Percentiles rank a stretch among this genome's conserved stretches.
These are phyloP conservation scores for Carex littledalei DNA, from an alignment of 176 grass and related monocot genomes.

Conservation along the genomic window DNA sequence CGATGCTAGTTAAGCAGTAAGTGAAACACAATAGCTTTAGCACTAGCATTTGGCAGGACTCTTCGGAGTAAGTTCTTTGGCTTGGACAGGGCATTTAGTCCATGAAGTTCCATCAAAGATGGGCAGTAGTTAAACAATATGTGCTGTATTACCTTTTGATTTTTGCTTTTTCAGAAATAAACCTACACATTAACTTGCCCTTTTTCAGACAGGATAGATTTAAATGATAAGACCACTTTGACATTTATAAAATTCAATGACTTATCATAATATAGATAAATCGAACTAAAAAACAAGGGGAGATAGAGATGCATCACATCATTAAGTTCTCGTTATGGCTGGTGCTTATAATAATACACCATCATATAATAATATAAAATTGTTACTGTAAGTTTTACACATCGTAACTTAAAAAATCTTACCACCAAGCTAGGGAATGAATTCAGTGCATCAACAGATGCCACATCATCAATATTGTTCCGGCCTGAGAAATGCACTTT, in stretches of 20 bases:
- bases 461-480: constrained; percentile 58
- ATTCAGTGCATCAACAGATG: constrained; percentile 90
- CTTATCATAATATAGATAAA: not conserved
- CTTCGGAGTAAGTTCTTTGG: too few species aligned
- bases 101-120: not conserved
- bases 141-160: not conserved
- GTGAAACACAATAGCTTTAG: too few species aligned
- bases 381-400: not conserved
- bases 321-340: not conserved
- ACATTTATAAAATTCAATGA: not conserved
- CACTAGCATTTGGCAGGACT: too few species aligned
- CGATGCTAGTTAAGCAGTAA: too few species aligned
- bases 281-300: not conserved
- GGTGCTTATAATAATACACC: not conserved
- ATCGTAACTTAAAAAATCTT: constrained; percentile 26
- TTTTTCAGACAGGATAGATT: not conserved
- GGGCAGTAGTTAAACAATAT: not conserved
- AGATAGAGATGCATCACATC: not conserved
- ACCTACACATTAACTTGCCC: not conserved
- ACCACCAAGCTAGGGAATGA: constrained; percentile 76
- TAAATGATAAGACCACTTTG: not conserved
- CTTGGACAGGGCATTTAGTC: too few species aligned
- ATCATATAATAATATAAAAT: not conserved
- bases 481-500: constrained; percentile 40
- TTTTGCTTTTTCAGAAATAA: not conserved